Evolutionary conservation across 495 filamentous ascomycete genomes (phyloP).

Genomic region (Talaromyces proteolyticus): DNA sequence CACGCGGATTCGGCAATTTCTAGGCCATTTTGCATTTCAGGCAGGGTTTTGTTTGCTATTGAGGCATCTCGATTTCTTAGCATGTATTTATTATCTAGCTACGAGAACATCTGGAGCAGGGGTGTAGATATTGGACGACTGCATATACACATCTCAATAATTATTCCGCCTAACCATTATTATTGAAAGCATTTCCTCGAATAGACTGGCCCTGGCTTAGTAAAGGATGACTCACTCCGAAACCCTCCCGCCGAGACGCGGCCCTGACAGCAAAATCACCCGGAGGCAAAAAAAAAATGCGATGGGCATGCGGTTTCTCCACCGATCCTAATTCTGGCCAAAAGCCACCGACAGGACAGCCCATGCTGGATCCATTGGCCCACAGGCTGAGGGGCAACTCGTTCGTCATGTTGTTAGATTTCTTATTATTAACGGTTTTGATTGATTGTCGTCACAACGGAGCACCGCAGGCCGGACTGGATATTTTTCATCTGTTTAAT

Average conservation of each 20-base stretch:
- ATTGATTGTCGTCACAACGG: background rate
- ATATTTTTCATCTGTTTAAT: background rate
- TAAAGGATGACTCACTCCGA: background rate
- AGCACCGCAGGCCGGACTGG: background rate
- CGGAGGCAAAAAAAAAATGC: background rate
- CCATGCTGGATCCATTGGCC: background rate
- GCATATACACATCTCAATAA: background rate
- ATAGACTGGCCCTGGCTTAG: too few relatives aligned
- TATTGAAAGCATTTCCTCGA: too few relatives aligned
- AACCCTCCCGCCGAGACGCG: background rate
- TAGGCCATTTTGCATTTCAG: background rate
- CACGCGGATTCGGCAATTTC: conserved; percentile 77
- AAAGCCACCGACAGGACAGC: background rate
- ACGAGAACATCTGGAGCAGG: too few relatives aligned
- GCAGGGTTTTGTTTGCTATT: background rate
- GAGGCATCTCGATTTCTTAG: too few relatives aligned
- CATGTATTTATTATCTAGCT: too few relatives aligned
- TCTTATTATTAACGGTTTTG: background rate
- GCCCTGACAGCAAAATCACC: background rate
- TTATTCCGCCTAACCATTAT: too few relatives aligned
- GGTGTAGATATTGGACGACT: too few relatives aligned
- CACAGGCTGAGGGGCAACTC: background rate
- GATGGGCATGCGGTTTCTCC: background rate
- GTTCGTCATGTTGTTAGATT: background rate
- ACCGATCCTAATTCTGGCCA: too few relatives aligned